Percentiles rank a stretch among this genome's conserved stretches.
Evolutionary conservation across 192 early-diverging fungal species (phyloP).

Genomic region (Rhizophagus prolifer): DNA sequence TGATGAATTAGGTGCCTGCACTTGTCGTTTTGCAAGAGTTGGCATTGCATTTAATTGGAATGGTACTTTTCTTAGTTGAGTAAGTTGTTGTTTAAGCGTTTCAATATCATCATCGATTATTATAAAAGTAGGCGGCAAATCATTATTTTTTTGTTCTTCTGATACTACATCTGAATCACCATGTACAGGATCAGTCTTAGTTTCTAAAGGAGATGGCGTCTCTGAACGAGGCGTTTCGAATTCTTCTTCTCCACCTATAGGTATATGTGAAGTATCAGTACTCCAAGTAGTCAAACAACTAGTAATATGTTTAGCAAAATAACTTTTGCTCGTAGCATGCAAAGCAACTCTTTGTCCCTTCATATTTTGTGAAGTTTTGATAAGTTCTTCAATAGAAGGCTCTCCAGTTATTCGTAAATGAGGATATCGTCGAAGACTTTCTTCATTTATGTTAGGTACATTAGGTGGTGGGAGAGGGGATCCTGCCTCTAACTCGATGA

Average conservation of each 20-base stretch:
- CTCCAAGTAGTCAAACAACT: slow-evolving; percentile 55
- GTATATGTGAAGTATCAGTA: slow-evolving; percentile 48
- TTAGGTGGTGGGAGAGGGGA: slow-evolving; percentile 35
- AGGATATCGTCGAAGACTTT: slow-evolving; percentile 26
- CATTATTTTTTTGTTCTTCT: background rate
- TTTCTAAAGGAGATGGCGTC: background rate
- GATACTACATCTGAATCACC: background rate
- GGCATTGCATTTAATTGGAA: slow-evolving; percentile 23
- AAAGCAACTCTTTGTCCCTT: slow-evolving; percentile 46
- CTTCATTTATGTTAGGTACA: slow-evolving; percentile 22
- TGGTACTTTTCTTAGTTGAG: slow-evolving; percentile 36
- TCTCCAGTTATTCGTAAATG: slow-evolving; percentile 44
- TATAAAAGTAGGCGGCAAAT: slow-evolving; percentile 47
- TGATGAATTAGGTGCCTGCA: slow-evolving; percentile 30
- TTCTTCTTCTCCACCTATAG: slow-evolving; percentile 27
- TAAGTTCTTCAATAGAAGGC: slow-evolving; percentile 50
- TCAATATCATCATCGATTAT: slow-evolving; percentile 60
- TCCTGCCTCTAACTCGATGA: slow-evolving; percentile 34
- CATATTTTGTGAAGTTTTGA: slow-evolving; percentile 40
- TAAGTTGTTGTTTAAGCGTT: slow-evolving; percentile 47
- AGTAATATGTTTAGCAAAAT: slow-evolving; percentile 53
- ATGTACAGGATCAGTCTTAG: background rate
- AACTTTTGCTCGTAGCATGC: slow-evolving; percentile 50
- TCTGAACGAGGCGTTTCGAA: slow-evolving; percentile 5
- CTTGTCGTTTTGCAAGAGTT: slow-evolving; percentile 32